Percentiles rank a stretch among this genome's conserved stretches.
These are phyloP conservation scores for Spencermartinsiella ligniputridi DNA, from an alignment of 1,139 yeast genomes.

Conservation along the genomic window DNA sequence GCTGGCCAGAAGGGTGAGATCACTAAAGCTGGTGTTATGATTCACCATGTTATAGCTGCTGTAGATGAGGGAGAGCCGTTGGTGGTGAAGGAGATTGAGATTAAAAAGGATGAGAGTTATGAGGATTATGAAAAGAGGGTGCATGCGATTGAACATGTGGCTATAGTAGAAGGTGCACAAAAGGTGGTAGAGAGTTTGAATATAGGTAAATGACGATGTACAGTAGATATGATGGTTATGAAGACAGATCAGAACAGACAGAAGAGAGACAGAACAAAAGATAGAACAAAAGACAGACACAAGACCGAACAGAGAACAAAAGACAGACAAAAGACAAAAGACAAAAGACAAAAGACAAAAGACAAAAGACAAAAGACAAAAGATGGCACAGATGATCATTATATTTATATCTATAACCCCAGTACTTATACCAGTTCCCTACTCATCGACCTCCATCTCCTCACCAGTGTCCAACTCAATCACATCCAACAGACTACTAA, in stretches of 20 bases:
- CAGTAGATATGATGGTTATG: too few species aligned
- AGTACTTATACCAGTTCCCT: neutral
- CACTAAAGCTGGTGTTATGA: conserved; percentile 89
- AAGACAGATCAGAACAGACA: too few species aligned
- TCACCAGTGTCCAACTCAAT: conserved; percentile 57
- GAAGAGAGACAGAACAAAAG: too few species aligned
- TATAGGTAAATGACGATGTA: too few species aligned
- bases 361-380: too few species aligned
- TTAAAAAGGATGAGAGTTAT: conserved; percentile 65
- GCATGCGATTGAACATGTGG: conserved; percentile 80
- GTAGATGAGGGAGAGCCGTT: conserved; percentile 93
- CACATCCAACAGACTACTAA: conserved; percentile 63
- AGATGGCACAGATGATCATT: too few species aligned
- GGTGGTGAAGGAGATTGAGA: conserved; percentile 69
- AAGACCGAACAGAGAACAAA: too few species aligned
- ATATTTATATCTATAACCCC: neutral
- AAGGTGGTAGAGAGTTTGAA: conserved; percentile 49
- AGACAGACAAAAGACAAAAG: too few species aligned
- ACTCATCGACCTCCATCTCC: conserved; percentile 74
- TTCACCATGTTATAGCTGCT: conserved; percentile 88
- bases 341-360: too few species aligned
- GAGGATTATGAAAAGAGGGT: conserved; percentile 80
- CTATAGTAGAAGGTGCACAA: conserved; percentile 86
- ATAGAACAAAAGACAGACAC: too few species aligned
- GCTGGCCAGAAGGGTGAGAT: conserved; percentile 83